A percentile compares a stretch with the other conserved stretches of the same genome.
These are phyloP conservation scores for Zangia roseola DNA, from an alignment of 768 basidiomycete species.

Conservation along the genomic window DNA sequence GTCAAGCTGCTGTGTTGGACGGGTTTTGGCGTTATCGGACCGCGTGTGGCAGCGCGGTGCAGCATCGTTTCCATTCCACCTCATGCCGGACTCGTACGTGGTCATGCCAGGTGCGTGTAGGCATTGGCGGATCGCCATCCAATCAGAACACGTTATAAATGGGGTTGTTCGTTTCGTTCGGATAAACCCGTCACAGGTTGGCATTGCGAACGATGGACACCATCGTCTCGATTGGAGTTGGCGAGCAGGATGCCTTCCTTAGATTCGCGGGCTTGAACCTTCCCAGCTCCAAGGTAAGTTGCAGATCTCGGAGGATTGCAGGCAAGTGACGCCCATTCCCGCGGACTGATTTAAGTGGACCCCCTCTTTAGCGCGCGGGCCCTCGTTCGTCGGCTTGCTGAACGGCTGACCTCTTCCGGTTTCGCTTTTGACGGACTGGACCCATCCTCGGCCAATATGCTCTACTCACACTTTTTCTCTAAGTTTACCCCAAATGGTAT, in stretches of 20 bases:
- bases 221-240: too few relatives aligned
- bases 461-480: background rate
- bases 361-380: background rate
- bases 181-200: slow-evolving; percentile 2
- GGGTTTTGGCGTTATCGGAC: background rate
- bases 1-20: background rate
- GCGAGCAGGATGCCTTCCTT: too few relatives aligned
- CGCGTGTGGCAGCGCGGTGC: slow-evolving; percentile 1
- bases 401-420: background rate
- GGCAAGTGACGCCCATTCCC: background rate
- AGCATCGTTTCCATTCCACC: slow-evolving; percentile 2
- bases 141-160: slow-evolving; percentile 10
- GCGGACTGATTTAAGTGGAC: background rate
- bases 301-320: background rate
- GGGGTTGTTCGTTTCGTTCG: background rate
- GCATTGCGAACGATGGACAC: background rate
- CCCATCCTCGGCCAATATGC: background rate
- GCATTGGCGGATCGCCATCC: slow-evolving; percentile 7
- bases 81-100: slow-evolving; percentile 1
- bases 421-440: background rate
- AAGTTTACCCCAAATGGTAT: background rate
- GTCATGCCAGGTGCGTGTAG: background rate
- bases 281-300: background rate
- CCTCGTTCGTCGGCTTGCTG: background rate
- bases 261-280: background rate